Conservation (phyloP, 2,329 filamentous ascomycete genomes). For the Aspergillus candidus region DNA sequence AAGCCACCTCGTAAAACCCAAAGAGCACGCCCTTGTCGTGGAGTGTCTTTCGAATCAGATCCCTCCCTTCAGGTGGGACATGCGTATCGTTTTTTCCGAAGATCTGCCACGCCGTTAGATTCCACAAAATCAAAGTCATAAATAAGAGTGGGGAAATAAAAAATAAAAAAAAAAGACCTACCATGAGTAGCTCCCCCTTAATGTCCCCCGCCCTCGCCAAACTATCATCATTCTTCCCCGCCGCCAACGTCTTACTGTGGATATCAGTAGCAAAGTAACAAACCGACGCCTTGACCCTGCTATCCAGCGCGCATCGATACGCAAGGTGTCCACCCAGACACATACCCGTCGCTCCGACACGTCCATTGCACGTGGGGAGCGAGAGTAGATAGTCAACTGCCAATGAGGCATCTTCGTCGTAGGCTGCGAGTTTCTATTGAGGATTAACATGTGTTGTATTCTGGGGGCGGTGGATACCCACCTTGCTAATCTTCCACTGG, state of each 20-base stretch:
- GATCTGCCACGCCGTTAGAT: conserved; percentile 48
- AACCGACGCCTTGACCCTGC: conserved; percentile 67
- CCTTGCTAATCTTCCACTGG: conserved; percentile 76
- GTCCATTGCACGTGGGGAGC: conserved; percentile 72
- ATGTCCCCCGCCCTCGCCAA: conserved; percentile 59
- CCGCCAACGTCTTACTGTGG: conserved; percentile 70
- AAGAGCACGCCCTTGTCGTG: conserved; percentile 69
- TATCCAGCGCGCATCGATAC: conserved; percentile 66
- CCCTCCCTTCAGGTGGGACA: conserved; percentile 73
- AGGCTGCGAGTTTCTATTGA: conserved; percentile 67
- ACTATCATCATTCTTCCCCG: conserved; percentile 58
- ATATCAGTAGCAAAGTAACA: conserved; percentile 93
- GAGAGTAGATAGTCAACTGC: conserved; percentile 65
- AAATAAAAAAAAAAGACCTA: conserved; percentile 20
- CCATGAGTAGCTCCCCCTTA: conserved; percentile 72
- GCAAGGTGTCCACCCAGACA: conserved; percentile 88
- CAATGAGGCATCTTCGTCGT: conserved; percentile 70
- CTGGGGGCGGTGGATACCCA: conserved; percentile 22
- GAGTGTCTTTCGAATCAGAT: conserved; percentile 75
- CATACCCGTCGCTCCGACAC: conserved; percentile 78
- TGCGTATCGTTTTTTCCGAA: conserved; percentile 90
- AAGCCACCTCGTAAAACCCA: conserved; percentile 83
- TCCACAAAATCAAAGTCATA: neutral
- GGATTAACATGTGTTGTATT: neutral
- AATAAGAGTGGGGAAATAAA: neutral